Evolutionary conservation across 2,329 filamentous ascomycete species (phyloP), one percentile per base, ranked within the genome.

Genomic region (Rutstroemia sp.): DNA sequence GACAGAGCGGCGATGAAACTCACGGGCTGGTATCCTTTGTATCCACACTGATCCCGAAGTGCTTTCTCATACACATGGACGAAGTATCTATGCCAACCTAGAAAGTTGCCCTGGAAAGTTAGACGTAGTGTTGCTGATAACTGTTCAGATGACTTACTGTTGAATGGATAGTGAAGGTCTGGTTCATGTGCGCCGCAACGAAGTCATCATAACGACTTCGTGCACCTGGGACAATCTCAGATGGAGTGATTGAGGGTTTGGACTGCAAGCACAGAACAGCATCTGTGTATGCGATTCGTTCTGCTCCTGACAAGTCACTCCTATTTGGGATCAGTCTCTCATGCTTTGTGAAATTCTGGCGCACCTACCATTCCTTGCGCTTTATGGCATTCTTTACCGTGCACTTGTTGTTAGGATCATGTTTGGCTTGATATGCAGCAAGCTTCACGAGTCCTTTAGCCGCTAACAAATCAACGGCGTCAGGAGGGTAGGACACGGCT

Each of bases 41-140:
- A 77, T 36, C 72, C 71, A 54, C 75, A 77, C 42, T 74, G 70
- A 5, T 72, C 62, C 36, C 69, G 65, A 7, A 77, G 68, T 39
- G 70, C 71, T 52, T 71, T 67, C 57, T 77, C 74, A 54, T 73
- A 76, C 9, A 72, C 62, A 56, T 67, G 68, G 48, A 73, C 64
- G 60, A 69, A 75, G 57, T 73, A 71, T 40, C 74, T 69, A 55
- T 76, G 75, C 73, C 75, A 75, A 25, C 68, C 67, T 44, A 76
- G 63, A 61, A 76, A 74, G 60, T 61, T 64, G 5, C 48, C 51
- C 61, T 57, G 30, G 16, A 39, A 19, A 34, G 42, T 39, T 9
- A 48, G 49, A 17, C n/a, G n/a, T 42, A 14, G 39, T n/a, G 16
- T 42, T 17, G 5, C 39, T 42, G 39, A 12, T n/a, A 7, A 17